Conservation (phyloP, 805 yeast genomes). For the Cephaloascus fragrans region DNA sequence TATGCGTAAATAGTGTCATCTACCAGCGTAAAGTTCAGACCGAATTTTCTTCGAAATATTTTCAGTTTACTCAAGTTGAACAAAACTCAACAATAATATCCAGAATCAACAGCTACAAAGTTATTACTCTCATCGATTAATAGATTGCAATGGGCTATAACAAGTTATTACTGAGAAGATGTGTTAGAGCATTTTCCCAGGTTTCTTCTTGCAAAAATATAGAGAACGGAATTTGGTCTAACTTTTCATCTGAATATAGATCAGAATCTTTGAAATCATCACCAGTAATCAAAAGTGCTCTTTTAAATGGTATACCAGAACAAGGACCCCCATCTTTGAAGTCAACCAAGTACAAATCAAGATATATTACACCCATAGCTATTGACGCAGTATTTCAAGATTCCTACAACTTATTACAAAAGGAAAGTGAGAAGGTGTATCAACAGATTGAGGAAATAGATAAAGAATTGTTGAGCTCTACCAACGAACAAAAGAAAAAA, state of each 20-base stretch:
- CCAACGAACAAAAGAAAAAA: conserved; percentile 8
- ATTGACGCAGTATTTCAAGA: conserved; percentile 27
- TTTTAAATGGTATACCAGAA: conserved; percentile 13
- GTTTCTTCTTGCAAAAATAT: neutral
- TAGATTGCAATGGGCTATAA: neutral
- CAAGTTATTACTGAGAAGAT: neutral
- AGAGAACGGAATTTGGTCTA: conserved; percentile 20
- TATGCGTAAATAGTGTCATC: too few species aligned
- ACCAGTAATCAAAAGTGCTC: conserved; percentile 10
- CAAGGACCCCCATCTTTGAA: conserved; percentile 17
- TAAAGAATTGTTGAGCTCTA: conserved; percentile 11
- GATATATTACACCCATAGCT: conserved; percentile 25
- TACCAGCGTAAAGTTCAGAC: too few species aligned
- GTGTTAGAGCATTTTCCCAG: neutral
- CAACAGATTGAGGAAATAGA: conserved; percentile 17
- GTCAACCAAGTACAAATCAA: conserved; percentile 8
- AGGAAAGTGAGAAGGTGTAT: conserved; percentile 17
- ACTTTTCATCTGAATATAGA: conserved; percentile 19
- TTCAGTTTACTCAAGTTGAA: too few species aligned
- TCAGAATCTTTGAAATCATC: conserved; percentile 16
- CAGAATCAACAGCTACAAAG: too few species aligned
- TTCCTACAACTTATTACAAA: conserved; percentile 23
- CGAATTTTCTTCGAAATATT: too few species aligned
- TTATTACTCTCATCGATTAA: too few species aligned
- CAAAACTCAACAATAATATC: too few species aligned